Percentiles rank a stretch among this genome's conserved stretches.
phyloP scores from a whole-genome alignment of 371 early-diverging fungal genomes.

The Syncephalastrum contaminatum region DNA sequence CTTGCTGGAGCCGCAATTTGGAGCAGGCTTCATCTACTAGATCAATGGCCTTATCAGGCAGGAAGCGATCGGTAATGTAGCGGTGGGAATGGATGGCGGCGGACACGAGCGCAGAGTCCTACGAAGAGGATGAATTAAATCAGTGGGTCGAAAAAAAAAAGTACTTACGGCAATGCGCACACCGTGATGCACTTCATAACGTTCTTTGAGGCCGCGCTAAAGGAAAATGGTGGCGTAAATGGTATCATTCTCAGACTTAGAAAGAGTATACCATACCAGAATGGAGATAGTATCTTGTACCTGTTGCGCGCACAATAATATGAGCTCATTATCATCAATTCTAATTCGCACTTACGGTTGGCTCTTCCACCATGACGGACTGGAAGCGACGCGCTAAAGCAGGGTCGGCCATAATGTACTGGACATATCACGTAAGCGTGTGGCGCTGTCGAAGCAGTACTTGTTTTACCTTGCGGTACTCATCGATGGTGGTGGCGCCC shows the following conservation, averaged over 20 bases:
- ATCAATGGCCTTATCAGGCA: conserved; percentile 79
- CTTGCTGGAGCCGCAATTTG: conserved; percentile 76
- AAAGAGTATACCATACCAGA: conserved; percentile 21
- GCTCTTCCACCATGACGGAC: conserved; percentile 68
- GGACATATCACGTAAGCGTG: neutral
- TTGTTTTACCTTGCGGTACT: conserved; percentile 65
- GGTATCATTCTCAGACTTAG: neutral
- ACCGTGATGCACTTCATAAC: conserved; percentile 88
- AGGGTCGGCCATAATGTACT: conserved; percentile 82
- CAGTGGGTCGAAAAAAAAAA: neutral
- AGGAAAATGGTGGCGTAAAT: neutral
- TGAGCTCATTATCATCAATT: neutral
- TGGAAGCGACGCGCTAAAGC: conserved; percentile 90
- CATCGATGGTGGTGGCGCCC: conserved; percentile 90
- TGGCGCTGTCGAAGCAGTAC: conserved; percentile 20
- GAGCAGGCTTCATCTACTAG: conserved; percentile 89
- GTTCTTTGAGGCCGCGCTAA: conserved; percentile 74
- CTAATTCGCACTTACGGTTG: conserved; percentile 25
- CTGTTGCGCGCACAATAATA: conserved; percentile 4
- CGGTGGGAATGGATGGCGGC: conserved; percentile 80
- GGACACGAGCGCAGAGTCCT: conserved; percentile 77
- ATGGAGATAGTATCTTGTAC: conserved; percentile 88
- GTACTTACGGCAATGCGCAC: conserved; percentile 65
- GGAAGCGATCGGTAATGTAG: conserved; percentile 70
- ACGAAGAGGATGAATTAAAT: neutral